Evolutionary conservation across 164 flowering plant genomes (phyloP).

Genomic region (Stephania japonica): DNA sequence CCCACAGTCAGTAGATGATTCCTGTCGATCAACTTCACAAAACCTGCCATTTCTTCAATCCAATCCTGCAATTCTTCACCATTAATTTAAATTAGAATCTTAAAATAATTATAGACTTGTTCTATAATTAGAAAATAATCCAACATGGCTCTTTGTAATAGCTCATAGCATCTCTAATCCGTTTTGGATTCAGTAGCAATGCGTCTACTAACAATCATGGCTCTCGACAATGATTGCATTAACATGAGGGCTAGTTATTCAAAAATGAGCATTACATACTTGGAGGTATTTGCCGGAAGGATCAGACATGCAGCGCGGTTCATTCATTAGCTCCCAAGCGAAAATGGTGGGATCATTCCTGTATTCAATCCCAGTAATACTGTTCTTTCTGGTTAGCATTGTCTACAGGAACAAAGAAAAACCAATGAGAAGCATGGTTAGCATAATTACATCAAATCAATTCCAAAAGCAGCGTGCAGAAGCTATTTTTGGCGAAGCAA

Average conservation of each 20-base stretch:
- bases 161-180: background rate
- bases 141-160: background rate
- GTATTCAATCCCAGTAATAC: slow-evolving; percentile 76
- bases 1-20: slow-evolving; percentile 79
- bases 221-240: background rate
- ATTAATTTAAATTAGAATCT: slow-evolving; percentile 14
- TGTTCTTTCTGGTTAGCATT: slow-evolving; percentile 75
- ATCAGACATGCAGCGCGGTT: slow-evolving; percentile 93
- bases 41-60: slow-evolving; percentile 83
- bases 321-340: slow-evolving; percentile 96
- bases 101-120: background rate
- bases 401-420: slow-evolving; percentile 40
- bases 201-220: no score
- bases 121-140: no score
- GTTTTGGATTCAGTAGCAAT: no score
- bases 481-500: background rate
- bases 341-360: slow-evolving; percentile 92
- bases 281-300: slow-evolving; percentile 93
- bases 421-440: background rate
- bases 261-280: slow-evolving; percentile 35
- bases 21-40: slow-evolving; percentile 74
- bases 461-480: background rate
- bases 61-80: slow-evolving; percentile 60
- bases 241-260: no score
- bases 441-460: background rate